Conservation (phyloP, 2,329 filamentous ascomycete genomes). For the Juglanconis oblonga region DNA sequence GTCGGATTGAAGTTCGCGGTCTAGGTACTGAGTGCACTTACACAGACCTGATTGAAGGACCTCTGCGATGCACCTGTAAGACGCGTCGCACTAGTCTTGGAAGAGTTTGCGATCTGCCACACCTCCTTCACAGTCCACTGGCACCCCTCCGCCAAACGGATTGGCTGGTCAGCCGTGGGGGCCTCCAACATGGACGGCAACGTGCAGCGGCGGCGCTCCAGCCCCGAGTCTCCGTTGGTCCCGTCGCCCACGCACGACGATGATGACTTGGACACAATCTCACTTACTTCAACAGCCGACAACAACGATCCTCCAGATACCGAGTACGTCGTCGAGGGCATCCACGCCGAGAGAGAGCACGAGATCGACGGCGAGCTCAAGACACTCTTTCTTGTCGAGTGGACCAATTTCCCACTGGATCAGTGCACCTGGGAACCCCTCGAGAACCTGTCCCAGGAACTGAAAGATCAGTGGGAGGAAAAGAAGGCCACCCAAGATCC, state of each 20-base stretch:
- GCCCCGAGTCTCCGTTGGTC: background rate
- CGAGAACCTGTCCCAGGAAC: constrained; percentile 36
- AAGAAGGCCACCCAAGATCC: constrained; percentile 34
- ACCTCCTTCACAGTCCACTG: background rate
- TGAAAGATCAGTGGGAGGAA: constrained; percentile 42
- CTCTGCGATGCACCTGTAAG: background rate
- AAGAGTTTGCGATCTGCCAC: too few relatives aligned
- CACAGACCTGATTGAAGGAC: background rate
- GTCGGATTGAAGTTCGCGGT: too few relatives aligned
- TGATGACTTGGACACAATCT: constrained; percentile 50
- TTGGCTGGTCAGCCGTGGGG: background rate
- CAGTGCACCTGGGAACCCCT: constrained; percentile 56
- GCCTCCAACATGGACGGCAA: background rate
- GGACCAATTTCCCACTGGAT: constrained; percentile 58
- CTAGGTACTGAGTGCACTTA: background rate
- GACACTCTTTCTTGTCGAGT: constrained; percentile 58
- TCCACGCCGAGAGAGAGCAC: constrained; percentile 44
- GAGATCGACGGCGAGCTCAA: constrained; percentile 28
- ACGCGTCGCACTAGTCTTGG: background rate
- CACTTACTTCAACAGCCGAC: constrained; percentile 50
- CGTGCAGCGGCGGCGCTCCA: background rate
- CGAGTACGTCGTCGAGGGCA: constrained; percentile 53
- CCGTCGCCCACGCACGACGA: constrained; percentile 28
- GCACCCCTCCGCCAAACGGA: background rate
- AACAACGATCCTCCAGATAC: constrained; percentile 34